A percentile compares a stretch with the other conserved stretches of the same genome.
phyloP scores from a whole-genome alignment of 1,284 basidiomycete species.

The Ustilago cynodontis region DNA sequence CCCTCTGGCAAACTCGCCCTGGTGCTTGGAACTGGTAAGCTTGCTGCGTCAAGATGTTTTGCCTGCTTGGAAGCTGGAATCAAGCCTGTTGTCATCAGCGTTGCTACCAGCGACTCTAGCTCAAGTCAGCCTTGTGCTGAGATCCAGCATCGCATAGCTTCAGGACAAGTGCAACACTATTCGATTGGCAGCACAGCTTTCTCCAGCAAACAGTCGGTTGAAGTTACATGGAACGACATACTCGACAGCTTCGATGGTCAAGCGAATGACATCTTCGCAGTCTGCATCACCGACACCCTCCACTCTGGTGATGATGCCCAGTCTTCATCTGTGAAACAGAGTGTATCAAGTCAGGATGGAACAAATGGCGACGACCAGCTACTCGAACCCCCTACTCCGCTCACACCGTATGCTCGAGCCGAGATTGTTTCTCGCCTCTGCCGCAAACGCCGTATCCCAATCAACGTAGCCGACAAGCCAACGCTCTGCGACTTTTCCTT shows the following conservation, averaged over 20 bases:
- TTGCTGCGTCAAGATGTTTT: conserved; percentile 85
- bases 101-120: conserved; percentile 7
- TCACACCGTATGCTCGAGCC: conserved; percentile 45
- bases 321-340: background rate
- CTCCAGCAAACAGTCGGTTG: conserved; percentile 10
- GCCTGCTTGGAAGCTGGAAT: conserved; percentile 86
- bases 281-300: conserved; percentile 68
- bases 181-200: conserved; percentile 13
- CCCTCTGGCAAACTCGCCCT: conserved; percentile 69
- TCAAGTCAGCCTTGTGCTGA: conserved; percentile 76
- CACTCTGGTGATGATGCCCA: conserved; percentile 43
- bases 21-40: conserved; percentile 80
- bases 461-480: conserved; percentile 89
- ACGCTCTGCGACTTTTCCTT: conserved; percentile 90
- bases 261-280: conserved; percentile 52
- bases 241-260: conserved; percentile 31
- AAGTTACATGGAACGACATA: conserved; percentile 19
- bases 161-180: conserved; percentile 75
- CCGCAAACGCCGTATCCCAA: conserved; percentile 75
- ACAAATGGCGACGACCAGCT: conserved; percentile 10
- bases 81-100: conserved; percentile 76
- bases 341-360: background rate
- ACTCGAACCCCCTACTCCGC: conserved; percentile 1
- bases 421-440: conserved; percentile 56
- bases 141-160: conserved; percentile 36